Conservation (phyloP, 306 rosid genomes). For the Argentina anserina region DNA sequence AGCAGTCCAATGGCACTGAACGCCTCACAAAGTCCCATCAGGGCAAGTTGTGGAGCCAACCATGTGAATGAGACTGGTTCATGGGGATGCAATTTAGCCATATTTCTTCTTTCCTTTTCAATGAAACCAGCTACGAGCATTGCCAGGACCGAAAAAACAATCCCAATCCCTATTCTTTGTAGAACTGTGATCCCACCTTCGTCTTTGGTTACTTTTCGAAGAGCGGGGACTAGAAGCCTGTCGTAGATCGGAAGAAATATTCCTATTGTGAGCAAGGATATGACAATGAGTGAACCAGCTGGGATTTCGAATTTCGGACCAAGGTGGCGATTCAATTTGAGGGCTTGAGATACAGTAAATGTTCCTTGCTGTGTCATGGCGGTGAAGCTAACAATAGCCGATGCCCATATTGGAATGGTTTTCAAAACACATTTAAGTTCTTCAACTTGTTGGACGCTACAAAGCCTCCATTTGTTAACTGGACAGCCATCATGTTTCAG, state of each 20-base stretch:
- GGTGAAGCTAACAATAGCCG: conserved; percentile 41
- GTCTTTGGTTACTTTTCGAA: conserved; percentile 39
- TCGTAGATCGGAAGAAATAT: conserved; percentile 61
- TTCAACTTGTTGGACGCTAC: conserved; percentile 66
- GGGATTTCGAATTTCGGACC: conserved; percentile 62
- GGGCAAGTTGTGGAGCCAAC: conserved; percentile 51
- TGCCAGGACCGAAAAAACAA: conserved; percentile 41
- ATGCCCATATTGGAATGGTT: conserved; percentile 51
- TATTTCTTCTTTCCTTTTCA: conserved; percentile 43
- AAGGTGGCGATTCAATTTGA: conserved; percentile 50
- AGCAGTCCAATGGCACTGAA: conserved; percentile 52
- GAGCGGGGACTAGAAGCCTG: conserved; percentile 36
- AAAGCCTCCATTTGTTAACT: conserved; percentile 44
- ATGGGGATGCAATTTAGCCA: conserved; percentile 31
- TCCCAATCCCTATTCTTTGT: conserved; percentile 57
- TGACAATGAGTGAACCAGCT: conserved; percentile 49
- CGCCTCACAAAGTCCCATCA: conserved; percentile 64
- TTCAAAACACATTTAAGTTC: conserved; percentile 57
- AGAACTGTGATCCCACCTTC: conserved; percentile 55
- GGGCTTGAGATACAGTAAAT: conserved; percentile 53
- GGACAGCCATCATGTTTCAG: conserved; percentile 41
- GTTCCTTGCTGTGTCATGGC: conserved; percentile 48
- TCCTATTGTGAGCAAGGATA: conserved; percentile 43
- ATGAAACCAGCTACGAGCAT: conserved; percentile 56
- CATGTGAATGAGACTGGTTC: conserved; percentile 50